Evolutionary conservation across 78 protist species (phyloP), one percentile per base, ranked within the genome.

Genomic region (Creolimax fragrantissima): DNA sequence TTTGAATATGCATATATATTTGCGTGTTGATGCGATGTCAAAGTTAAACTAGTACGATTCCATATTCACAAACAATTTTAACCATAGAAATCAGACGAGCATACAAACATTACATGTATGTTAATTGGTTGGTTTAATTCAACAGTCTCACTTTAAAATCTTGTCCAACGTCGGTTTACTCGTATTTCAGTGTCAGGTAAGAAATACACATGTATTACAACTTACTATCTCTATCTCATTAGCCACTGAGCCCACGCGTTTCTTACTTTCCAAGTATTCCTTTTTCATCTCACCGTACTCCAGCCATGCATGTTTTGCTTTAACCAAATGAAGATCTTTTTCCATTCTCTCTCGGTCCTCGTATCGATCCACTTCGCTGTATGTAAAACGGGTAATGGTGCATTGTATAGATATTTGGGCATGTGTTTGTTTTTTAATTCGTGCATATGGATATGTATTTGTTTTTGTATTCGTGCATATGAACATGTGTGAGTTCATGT

Each of bases 241-340:
- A 17, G 74, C 74, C 24, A 58, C 74, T 24, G 74, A 58, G 11
- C 24, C 24, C 0, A 58, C 39, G 11, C 24, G 35, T 35, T 47
- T 39, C 42, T 35, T 90, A 2, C 11, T 37, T 17, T 35, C 41
- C 5, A 45, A 44, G 17, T 11, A 17, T 6, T 39, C 44, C 4
- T 4, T 17, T 44, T 81, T 43, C 44, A 39, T 24, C 3, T 24
- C 41, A 6, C 92, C 94, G 81, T 81, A 89, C 35, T 41, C 17
- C 6, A 92, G 85, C 96, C 95, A 93, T 5, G 47, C 35, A 37
- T n/a, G 90, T 90, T 95, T 93, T 37, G 39, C 39, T 35, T 91
- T n/a, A 4, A 93, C 41, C 5, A 7, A 17, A 11, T 96, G 92
- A 32, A 95, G 43, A 3, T 2, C 43, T 5, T 93, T 44, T 11